These are phyloP conservation scores for Penicillium crystallinum DNA, from an alignment of 495 filamentous ascomycete genomes.

Conservation along the genomic window DNA sequence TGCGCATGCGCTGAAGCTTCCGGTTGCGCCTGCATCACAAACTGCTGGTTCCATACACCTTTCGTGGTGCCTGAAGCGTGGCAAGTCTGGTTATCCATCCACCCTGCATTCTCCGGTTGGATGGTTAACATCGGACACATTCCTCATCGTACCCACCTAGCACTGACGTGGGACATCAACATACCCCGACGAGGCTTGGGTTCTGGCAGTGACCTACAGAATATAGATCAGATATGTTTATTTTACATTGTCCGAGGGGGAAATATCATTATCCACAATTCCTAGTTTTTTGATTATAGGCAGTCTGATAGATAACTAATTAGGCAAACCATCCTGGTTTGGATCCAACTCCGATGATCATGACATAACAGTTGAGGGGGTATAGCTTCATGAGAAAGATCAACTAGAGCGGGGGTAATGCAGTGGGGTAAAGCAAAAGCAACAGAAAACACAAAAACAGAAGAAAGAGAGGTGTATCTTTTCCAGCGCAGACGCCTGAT, in stretches of 20 bases:
- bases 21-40: background rate
- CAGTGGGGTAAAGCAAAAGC: background rate
- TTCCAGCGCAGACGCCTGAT: conserved; percentile 3
- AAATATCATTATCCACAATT: background rate
- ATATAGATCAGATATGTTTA: background rate
- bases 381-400: conserved; percentile 3
- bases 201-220: background rate
- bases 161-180: background rate
- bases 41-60: background rate
- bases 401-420: background rate
- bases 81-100: background rate
- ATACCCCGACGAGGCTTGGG: background rate
- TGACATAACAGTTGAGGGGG: conserved; percentile 7
- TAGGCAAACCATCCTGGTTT: background rate
- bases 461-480: background rate
- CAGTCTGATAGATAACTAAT: conserved; percentile 1
- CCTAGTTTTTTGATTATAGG: background rate
- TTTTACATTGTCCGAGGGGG: background rate
- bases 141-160: background rate
- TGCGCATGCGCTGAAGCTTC: background rate
- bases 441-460: background rate
- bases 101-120: background rate
- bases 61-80: background rate
- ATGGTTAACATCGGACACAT: background rate
- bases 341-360: conserved; percentile 1